Percentiles rank a stretch among this genome's conserved stretches.
phyloP scores from a whole-genome alignment of 2,329 filamentous ascomycete genomes.

The Sclerotinia spermophila region DNA sequence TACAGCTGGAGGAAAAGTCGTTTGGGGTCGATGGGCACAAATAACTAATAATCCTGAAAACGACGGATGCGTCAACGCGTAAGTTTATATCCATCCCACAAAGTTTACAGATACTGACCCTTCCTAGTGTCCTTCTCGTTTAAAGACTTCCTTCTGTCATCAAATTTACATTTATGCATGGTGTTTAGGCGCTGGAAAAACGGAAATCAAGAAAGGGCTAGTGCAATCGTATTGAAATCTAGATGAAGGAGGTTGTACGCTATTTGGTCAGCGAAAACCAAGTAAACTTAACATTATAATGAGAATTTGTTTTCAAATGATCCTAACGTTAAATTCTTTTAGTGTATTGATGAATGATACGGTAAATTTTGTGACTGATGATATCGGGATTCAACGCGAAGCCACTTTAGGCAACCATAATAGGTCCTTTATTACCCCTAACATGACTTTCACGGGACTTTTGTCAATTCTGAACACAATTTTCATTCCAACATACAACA shows the following conservation, averaged over 20 bases:
- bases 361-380: not conserved
- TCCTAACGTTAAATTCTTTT: not conserved
- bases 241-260: not conserved
- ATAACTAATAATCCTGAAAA: conserved; percentile 44
- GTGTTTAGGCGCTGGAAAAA: conserved; percentile 21
- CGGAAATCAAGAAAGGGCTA: conserved; percentile 1
- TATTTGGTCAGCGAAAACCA: not conserved
- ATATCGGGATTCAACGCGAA: not conserved
- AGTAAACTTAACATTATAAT: conserved; percentile 9
- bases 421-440: not conserved
- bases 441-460: not conserved
- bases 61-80: conserved; percentile 29
- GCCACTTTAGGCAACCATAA: not conserved
- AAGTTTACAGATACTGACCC: not conserved
- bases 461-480: not conserved
- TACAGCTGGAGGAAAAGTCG: conserved; percentile 86
- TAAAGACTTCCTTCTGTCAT: conserved; percentile 16
- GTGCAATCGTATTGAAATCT: not conserved
- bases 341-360: not conserved
- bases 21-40: conserved; percentile 84
- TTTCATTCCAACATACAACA: not conserved
- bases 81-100: conserved; percentile 9
- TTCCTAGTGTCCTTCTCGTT: conserved; percentile 29
- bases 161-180: conserved; percentile 16
- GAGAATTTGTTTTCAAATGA: conserved; percentile 2